Evolutionary conservation across 2,329 filamentous ascomycete genomes (phyloP).

Genomic region (Orbilia oligospora): DNA sequence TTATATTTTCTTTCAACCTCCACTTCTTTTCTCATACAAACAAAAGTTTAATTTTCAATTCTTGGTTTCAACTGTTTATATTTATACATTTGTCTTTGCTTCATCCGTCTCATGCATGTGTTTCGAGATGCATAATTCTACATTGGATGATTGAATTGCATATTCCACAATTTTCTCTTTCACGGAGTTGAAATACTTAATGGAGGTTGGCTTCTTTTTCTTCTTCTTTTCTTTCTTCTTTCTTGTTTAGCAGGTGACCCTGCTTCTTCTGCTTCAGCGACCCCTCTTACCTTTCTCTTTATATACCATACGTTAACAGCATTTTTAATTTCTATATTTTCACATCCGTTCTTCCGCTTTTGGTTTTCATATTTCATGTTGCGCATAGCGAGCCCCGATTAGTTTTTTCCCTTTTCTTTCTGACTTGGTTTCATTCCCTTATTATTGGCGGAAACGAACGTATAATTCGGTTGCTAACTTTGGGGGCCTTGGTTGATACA

Average conservation of each 20-base stretch:
- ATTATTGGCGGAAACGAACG: background rate
- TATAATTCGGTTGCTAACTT: background rate
- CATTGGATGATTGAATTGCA: conserved; percentile 21
- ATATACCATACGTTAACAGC: conserved; percentile 5
- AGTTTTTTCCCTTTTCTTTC: conserved; percentile 3
- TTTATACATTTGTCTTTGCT: conserved; percentile 10
- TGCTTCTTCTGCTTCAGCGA: background rate
- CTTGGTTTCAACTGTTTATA: conserved; percentile 40
- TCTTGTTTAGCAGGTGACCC: background rate
- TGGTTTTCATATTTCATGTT: conserved; percentile 10
- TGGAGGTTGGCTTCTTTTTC: conserved; percentile 35
- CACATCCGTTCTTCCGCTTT: background rate
- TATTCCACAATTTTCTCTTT: conserved; percentile 16
- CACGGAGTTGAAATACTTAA: conserved; percentile 55
- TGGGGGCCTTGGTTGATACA: conserved; percentile 8
- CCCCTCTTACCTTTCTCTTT: background rate
- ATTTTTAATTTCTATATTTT: conserved; percentile 25
- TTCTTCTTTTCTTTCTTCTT: conserved; percentile 2
- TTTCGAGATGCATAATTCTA: conserved; percentile 26
- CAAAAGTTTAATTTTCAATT: conserved; percentile 50
- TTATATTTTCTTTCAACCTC: conserved; percentile 7
- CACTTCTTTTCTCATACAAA: conserved; percentile 19
- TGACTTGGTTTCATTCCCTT: background rate
- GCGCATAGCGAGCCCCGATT: conserved; percentile 45
- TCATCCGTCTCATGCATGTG: conserved; percentile 16